Evolutionary conservation across 2,329 filamentous ascomycete species (phyloP), one percentile per base, ranked within the genome.

Genomic region (Penicillium expansum): DNA sequence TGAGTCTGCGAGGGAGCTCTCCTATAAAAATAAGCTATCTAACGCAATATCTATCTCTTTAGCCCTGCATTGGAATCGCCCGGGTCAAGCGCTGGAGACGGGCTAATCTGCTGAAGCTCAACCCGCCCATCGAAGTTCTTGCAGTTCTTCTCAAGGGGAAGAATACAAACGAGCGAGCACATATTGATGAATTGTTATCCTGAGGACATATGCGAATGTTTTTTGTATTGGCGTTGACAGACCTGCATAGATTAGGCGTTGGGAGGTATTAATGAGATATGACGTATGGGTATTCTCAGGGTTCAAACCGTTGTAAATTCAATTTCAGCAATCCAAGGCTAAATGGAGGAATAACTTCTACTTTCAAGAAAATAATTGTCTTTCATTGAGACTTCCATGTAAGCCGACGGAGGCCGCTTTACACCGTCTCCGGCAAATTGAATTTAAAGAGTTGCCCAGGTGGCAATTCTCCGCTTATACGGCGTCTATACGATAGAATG

Each of bases 61-160:
- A 96, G 91, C 94, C 94, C 1, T 96, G 91, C 69, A 89, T 96
- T 52, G 94, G 94, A 8, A 91, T 93, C 51, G 77, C 86, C 37
- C 86, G 94, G 47, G 78, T 89, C 65, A 90, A 89, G 77, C 87
- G 94, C 33, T 99, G 94, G 94, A 85, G 90, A 70, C 86, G 94
- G 44, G 94, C 94, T 5, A 83, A 96, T 52, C 82, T 81, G 55
- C 79, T 99, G n/a, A 87, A 88, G 3, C 80, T 99, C n/a, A 83
- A 88, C 32, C 94, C 94, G 1, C 93, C 94, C 0, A 83, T 96
- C 27, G 93, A 97, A 73, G 92, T 97, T 4, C 81, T 97, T 5
- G 90, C 92, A 0, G 89, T 97, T 16, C 76, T 97, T 45, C 67
- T 96, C 53, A 88, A 86, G 69, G 87, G 82, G 5, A 82, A 74